phyloP scores from a whole-genome alignment of 129 eudicot species.

The Escallonia herrerae region DNA sequence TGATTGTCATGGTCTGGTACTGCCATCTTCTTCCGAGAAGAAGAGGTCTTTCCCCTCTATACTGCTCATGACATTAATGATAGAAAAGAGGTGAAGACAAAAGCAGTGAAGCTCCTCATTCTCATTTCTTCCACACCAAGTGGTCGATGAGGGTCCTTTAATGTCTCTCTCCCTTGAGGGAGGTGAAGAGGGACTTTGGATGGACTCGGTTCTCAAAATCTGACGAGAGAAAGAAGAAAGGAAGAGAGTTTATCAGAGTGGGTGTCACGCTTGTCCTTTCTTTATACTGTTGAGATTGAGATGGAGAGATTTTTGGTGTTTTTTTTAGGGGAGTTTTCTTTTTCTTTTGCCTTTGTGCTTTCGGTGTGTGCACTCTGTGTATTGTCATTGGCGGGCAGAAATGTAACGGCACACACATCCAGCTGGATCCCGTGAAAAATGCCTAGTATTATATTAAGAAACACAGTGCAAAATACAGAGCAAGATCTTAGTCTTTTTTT shows the following conservation, averaged over 20 bases:
- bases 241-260: conserved; percentile 71
- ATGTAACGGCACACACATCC: conserved; percentile 30
- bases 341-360: conserved; percentile 13
- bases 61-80: conserved; percentile 17
- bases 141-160: conserved; percentile 11
- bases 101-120: conserved; percentile 18
- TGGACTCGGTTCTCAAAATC: conserved; percentile 23
- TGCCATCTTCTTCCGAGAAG: conserved; percentile 28
- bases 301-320: background rate
- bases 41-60: conserved; percentile 24
- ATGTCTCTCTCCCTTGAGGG: conserved; percentile 5
- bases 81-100: conserved; percentile 25
- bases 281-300: conserved; percentile 20
- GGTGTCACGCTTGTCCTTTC: conserved; percentile 93
- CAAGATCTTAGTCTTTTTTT: no score
- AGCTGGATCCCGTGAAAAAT: conserved; percentile 35
- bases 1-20: conserved; percentile 6
- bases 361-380: conserved; percentile 11
- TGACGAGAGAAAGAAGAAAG: conserved; percentile 49
- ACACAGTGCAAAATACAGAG: no score
- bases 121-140: conserved; percentile 12
- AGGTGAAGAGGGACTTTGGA: conserved; percentile 1
- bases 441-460: conserved; percentile 4
- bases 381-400: conserved; percentile 22
- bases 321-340: background rate